Conservation (phyloP, 768 basidiomycete species). For the Daedalea quercina region DNA sequence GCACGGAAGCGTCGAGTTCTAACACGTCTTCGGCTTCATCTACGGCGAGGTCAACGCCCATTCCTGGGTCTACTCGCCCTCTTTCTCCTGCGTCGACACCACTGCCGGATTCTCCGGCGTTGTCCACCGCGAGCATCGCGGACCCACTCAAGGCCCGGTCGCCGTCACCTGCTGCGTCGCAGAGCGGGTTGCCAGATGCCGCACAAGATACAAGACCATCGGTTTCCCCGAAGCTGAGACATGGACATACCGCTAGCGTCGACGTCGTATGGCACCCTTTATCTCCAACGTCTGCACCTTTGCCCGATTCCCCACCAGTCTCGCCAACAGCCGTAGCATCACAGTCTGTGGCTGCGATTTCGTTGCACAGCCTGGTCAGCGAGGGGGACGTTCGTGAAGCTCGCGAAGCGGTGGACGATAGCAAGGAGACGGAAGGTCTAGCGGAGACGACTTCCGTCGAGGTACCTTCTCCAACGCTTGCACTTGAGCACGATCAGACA, state of each 20-base stretch:
- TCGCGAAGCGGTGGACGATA: too few relatives aligned
- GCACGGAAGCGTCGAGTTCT: slow-evolving; percentile 45
- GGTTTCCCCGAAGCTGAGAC: too few relatives aligned
- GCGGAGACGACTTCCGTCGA: too few relatives aligned
- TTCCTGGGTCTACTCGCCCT: slow-evolving; percentile 7
- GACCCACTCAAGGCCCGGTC: neutral
- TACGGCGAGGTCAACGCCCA: slow-evolving; percentile 35
- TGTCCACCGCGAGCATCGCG: neutral
- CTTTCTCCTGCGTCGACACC: slow-evolving; percentile 16
- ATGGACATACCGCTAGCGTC: too few relatives aligned
- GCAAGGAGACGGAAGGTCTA: too few relatives aligned
- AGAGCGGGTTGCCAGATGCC: too few relatives aligned
- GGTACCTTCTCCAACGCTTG: neutral
- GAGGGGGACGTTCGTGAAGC: too few relatives aligned
- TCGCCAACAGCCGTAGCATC: neutral
- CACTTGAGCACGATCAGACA: neutral
- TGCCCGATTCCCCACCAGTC: slow-evolving; percentile 2
- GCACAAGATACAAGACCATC: too few relatives aligned
- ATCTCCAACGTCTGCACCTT: slow-evolving; percentile 3
- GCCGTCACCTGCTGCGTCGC: too few relatives aligned
- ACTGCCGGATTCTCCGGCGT: neutral
- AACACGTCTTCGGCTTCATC: slow-evolving; percentile 36
- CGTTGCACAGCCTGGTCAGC: neutral
- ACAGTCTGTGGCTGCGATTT: neutral
- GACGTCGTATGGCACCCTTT: neutral